These are phyloP conservation scores for Solanum hybrid DNA, from an alignment of 305 asterid species.

Conservation along the genomic window DNA sequence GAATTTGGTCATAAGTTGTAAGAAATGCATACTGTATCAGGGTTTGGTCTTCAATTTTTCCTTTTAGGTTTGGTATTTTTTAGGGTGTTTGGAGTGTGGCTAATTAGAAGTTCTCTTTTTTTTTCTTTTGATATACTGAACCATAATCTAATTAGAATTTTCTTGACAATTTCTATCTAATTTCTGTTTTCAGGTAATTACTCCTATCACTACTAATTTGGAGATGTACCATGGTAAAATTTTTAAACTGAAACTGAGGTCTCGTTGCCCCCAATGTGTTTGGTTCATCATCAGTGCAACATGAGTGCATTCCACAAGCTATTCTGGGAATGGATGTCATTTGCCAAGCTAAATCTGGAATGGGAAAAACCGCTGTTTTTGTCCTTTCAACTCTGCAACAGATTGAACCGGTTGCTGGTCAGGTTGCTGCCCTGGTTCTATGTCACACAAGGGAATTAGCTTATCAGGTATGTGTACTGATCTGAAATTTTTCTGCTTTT, in stretches of 20 bases:
- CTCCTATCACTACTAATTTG: slow-evolving; percentile 50
- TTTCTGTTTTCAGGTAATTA: slow-evolving; percentile 57
- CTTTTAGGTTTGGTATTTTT: not conserved
- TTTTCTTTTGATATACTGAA: not conserved
- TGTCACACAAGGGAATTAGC: slow-evolving; percentile 94
- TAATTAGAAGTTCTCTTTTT: not conserved
- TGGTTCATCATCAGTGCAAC: slow-evolving; percentile 95
- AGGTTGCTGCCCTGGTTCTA: slow-evolving; percentile 77
- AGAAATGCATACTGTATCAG: not conserved
- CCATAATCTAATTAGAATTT: not conserved
- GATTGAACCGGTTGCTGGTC: slow-evolving; percentile 73
- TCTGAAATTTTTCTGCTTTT: not conserved
- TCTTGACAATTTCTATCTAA: not conserved
- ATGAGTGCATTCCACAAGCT: slow-evolving; percentile 96
- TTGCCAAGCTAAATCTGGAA: slow-evolving; percentile 95
- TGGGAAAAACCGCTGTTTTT: slow-evolving; percentile 94
- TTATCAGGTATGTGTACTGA: slow-evolving; percentile 52
- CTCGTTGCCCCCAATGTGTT: slow-evolving; percentile 38
- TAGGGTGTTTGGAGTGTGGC: not conserved
- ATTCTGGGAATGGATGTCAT: slow-evolving; percentile 92
- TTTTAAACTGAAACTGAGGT: slow-evolving; percentile 76
- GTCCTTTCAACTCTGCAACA: slow-evolving; percentile 78
- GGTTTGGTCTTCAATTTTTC: not conserved
- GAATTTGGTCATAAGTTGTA: not conserved
- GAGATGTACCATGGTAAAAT: slow-evolving; percentile 63